These are phyloP conservation scores for Pestalotiopsis sp. DNA, from an alignment of 2,329 filamentous ascomycete species.

Conservation along the genomic window DNA sequence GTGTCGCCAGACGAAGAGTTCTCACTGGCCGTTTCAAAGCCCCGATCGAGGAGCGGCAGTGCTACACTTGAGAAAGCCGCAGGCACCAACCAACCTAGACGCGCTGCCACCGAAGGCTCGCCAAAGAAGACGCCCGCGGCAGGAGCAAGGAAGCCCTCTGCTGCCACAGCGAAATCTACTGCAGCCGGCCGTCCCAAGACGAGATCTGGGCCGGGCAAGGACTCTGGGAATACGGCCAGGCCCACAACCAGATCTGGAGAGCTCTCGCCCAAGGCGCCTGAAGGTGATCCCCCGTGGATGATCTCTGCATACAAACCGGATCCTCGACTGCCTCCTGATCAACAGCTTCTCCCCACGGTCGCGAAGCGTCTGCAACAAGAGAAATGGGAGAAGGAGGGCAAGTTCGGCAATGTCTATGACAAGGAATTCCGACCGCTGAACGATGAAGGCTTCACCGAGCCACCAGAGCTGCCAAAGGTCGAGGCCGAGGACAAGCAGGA, in stretches of 20 bases:
- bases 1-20: constrained; percentile 53
- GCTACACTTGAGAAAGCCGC: constrained; percentile 51
- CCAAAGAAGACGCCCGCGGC: constrained; percentile 49
- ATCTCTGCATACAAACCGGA: constrained; percentile 94
- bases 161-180: constrained; percentile 14
- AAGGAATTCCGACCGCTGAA: constrained; percentile 84
- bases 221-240: constrained; percentile 50
- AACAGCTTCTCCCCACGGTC: constrained; percentile 93
- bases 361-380: constrained; percentile 90
- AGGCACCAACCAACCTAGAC: constrained; percentile 34
- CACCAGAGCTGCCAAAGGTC: constrained; percentile 39
- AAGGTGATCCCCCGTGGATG: constrained; percentile 96
- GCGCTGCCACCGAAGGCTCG: constrained; percentile 49
- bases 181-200: constrained; percentile 58
- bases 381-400: constrained; percentile 91
- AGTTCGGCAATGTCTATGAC: constrained; percentile 82
- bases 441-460: constrained; percentile 54
- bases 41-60: constrained; percentile 71
- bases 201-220: constrained; percentile 54
- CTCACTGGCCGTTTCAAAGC: constrained; percentile 58
- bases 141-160: constrained; percentile 45
- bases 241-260: constrained; percentile 65
- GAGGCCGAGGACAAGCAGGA: constrained; percentile 29
- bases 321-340: constrained; percentile 87
- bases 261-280: constrained; percentile 62